Base-by-base conservation (phyloP, 202 grass and related monocot genomes). In the Schoenoplectus tabernaemontani region DNA sequence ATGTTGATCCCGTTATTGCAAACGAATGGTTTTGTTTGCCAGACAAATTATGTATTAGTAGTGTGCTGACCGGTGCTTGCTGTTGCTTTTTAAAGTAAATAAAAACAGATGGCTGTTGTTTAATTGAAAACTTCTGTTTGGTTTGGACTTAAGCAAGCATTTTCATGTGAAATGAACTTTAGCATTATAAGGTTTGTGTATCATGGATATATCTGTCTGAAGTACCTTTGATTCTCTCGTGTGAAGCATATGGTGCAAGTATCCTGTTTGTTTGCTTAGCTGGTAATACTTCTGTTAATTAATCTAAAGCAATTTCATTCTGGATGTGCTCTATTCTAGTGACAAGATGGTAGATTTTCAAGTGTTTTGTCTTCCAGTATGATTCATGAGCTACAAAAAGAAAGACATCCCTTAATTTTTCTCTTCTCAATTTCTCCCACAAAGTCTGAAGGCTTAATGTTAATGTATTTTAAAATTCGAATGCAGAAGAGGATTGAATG, bases 141-240 rank as follows among this genome's bases (percentile, higher is more conserved):
- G n/a, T n/a, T 39, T 24, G 34, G 2, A 24, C 51, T 33, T 53
- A 74, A 53, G 44, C 13, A 4, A 51, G 69, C 2, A 17, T 3
- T 74, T 51, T 74, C 43, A 53, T 50, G 23, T 53, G 44, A 73
- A 73, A 73, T 73, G 24, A 73, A 73, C 41, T 50, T 47, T 24
- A 15, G 23, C 47, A 51, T 32, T 73, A 17, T 71, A 28, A 47
- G 22, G 42, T 15, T 30, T 33, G 12, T 73, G 43, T 32, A 73
- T 73, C 30, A 16, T 15, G 44, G 42, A 42, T 72, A 28, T 38
- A 39, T 66, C 5, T 72, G 43, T 72, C 15, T 16, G 28, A 71
- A 47, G 62, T 39, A 39, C 30, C 20, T 30, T 30, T 30, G 2
- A 36, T 30, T 71, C 2, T 30, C 43, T 9, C 26, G 3, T 15